These are phyloP conservation scores for Colletotrichum filicis DNA, from an alignment of 2,329 filamentous ascomycete genomes.

Conservation along the genomic window DNA sequence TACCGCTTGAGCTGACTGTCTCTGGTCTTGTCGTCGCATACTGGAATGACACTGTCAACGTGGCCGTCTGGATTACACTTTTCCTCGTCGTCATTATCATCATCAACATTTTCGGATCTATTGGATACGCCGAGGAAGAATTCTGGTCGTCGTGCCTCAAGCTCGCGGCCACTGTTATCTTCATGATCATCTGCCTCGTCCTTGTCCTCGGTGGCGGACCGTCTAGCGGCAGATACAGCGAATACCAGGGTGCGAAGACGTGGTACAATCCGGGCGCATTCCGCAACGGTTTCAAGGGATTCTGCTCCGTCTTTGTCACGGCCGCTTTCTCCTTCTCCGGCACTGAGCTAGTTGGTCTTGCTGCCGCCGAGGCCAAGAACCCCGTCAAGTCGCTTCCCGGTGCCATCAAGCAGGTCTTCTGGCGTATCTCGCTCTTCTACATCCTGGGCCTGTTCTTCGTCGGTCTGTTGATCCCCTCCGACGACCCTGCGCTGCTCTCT, in stretches of 20 bases:
- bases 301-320: conserved; percentile 76
- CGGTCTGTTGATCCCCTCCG: conserved; percentile 55
- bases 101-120: conserved; percentile 66
- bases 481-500: conserved; percentile 57
- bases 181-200: conserved; percentile 70
- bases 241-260: conserved; percentile 54
- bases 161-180: conserved; percentile 66
- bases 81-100: conserved; percentile 60
- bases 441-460: conserved; percentile 60
- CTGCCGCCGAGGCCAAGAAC: conserved; percentile 75
- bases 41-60: conserved; percentile 58
- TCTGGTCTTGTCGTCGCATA: conserved; percentile 61
- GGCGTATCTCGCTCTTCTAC: conserved; percentile 63
- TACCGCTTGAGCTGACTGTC: conserved; percentile 63
- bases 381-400: conserved; percentile 78
- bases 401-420: conserved; percentile 80
- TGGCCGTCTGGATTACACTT: conserved; percentile 63
- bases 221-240: conserved; percentile 49
- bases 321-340: conserved; percentile 77
- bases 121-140: conserved; percentile 66
- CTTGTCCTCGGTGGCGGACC: conserved; percentile 69
- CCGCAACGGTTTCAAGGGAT: conserved; percentile 76
- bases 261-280: conserved; percentile 64
- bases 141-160: conserved; percentile 67
- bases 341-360: conserved; percentile 76